phyloP scores from a whole-genome alignment of 1,284 basidiomycete genomes.

The Ceratobasidium papillatum region DNA sequence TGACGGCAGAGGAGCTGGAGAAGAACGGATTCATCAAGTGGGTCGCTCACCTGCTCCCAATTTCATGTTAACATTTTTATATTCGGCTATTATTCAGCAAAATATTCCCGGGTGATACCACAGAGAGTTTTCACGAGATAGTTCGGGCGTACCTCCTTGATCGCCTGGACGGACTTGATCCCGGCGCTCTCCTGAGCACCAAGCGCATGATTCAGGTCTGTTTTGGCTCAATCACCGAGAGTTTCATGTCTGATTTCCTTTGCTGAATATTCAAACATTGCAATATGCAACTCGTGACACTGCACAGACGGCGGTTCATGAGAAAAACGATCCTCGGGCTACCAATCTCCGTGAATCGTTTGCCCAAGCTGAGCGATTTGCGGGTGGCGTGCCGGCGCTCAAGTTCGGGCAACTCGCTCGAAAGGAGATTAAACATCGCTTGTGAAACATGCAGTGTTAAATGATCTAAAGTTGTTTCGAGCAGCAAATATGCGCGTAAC shows the following conservation, averaged over 20 bases:
- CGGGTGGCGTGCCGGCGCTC: constrained; percentile 63
- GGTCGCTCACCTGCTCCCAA: constrained; percentile 43
- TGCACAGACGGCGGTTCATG: constrained; percentile 60
- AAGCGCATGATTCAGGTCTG: constrained; percentile 59
- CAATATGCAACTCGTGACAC: background rate
- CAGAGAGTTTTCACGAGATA: constrained; percentile 62
- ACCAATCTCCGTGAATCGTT: constrained; percentile 74
- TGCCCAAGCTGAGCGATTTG: constrained; percentile 69
- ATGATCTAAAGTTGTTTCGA: background rate
- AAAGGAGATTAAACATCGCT: constrained; percentile 71
- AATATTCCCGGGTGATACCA: constrained; percentile 64
- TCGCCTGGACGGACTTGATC: constrained; percentile 66
- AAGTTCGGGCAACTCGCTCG: constrained; percentile 67
- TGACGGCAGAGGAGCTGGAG: constrained; percentile 65
- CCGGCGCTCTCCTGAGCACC: constrained; percentile 60
- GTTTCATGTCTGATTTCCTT: constrained; percentile 21
- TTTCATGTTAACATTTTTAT: constrained; percentile 36
- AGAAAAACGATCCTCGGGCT: constrained; percentile 70
- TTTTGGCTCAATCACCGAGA: background rate
- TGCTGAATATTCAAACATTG: background rate
- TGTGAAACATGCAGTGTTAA: constrained; percentile 51
- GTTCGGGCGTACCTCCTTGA: constrained; percentile 60
- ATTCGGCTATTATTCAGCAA: constrained; percentile 55
- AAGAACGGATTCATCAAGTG: constrained; percentile 73
- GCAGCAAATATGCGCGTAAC: background rate